Evolutionary conservation across 176 grass and related monocot species (phyloP).

Genomic region (Alloteropsis semialata): DNA sequence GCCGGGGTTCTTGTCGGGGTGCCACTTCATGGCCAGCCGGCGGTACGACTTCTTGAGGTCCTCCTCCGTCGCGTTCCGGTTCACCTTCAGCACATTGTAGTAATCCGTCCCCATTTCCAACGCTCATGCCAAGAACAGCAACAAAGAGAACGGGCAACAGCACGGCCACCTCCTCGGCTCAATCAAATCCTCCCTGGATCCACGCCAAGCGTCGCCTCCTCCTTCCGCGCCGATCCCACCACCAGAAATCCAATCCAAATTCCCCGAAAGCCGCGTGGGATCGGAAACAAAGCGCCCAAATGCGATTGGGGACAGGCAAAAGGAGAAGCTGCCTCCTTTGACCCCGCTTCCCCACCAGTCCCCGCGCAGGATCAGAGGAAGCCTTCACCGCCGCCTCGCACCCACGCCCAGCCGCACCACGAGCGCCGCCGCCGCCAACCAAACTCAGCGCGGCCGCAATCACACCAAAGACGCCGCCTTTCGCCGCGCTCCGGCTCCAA

Average conservation of each 20-base stretch:
- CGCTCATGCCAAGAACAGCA: conserved; percentile 38
- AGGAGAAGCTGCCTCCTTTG: conserved; percentile 9
- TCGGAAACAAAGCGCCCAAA: background rate
- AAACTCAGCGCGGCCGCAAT: background rate
- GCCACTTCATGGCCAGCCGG: conserved; percentile 82
- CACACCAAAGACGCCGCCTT: conserved; percentile 10
- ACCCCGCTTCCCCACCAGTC: background rate
- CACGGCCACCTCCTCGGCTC: background rate
- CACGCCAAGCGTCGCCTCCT: background rate
- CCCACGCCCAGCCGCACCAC: background rate
- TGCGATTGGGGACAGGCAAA: background rate
- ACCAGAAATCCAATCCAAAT: background rate
- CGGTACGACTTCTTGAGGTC: conserved; percentile 85
- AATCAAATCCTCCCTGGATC: conserved; percentile 3
- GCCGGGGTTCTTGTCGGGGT: conserved; percentile 83
- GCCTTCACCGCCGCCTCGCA: background rate
- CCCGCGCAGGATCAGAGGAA: background rate
- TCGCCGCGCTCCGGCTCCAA: background rate
- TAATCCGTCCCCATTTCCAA: conserved; percentile 78
- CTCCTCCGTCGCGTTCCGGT: conserved; percentile 74
- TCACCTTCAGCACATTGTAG: conserved; percentile 90
- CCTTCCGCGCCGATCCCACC: background rate
- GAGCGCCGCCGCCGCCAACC: background rate
- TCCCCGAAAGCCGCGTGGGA: background rate
- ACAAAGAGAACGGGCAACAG: no score